Evolutionary conservation across 1,284 basidiomycete species (phyloP).

Genomic region (Trichosporon faecale): DNA sequence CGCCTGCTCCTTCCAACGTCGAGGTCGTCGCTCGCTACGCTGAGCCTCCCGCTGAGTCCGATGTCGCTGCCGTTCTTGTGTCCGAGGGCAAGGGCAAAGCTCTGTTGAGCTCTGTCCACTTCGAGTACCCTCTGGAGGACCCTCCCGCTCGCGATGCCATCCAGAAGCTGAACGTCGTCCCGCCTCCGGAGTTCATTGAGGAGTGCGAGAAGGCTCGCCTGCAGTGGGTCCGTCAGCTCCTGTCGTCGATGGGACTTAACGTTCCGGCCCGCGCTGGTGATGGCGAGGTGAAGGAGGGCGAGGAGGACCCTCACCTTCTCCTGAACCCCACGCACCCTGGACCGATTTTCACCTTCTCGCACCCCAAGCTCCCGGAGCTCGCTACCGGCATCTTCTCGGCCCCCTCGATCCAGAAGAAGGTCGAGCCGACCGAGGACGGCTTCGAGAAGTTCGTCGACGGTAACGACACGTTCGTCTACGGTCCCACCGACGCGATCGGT

Average conservation of each 20-base stretch:
- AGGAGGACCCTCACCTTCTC: slow-evolving; percentile 42
- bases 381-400: slow-evolving; percentile 21
- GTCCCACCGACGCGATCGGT: slow-evolving; percentile 45
- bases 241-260: slow-evolving; percentile 39
- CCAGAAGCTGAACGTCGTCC: slow-evolving; percentile 32
- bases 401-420: slow-evolving; percentile 29
- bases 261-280: slow-evolving; percentile 26
- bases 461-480: slow-evolving; percentile 67
- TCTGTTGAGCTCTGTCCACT: slow-evolving; percentile 62
- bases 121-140: slow-evolving; percentile 61
- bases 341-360: slow-evolving; percentile 47
- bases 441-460: slow-evolving; percentile 57
- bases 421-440: slow-evolving; percentile 34
- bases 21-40: slow-evolving; percentile 53
- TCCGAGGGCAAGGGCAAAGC: slow-evolving; percentile 60
- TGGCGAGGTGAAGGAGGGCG: slow-evolving; percentile 10
- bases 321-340: slow-evolving; percentile 50
- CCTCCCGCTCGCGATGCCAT: slow-evolving; percentile 54
- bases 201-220: slow-evolving; percentile 44
- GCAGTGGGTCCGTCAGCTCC: slow-evolving; percentile 43
- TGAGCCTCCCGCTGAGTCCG: slow-evolving; percentile 28
- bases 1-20: slow-evolving; percentile 37
- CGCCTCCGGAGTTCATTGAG: slow-evolving; percentile 34
- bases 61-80: slow-evolving; percentile 58
- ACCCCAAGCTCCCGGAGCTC: slow-evolving; percentile 40